These are phyloP conservation scores for Fragaria iinumae DNA, from an alignment of 306 rosid genomes.

Conservation along the genomic window DNA sequence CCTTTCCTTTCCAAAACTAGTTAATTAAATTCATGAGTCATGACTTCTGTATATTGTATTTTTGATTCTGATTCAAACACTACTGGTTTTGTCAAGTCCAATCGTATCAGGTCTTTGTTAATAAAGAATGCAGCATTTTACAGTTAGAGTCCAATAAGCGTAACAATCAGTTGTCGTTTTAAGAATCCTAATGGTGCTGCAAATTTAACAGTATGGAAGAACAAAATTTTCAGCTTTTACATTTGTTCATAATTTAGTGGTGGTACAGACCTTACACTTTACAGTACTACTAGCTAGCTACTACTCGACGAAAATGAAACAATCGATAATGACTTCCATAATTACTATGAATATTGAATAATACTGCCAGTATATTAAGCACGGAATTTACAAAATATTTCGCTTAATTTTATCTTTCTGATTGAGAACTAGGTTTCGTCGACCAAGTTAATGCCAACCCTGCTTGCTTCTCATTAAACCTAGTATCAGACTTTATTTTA, in stretches of 20 bases:
- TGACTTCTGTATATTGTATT: neutral
- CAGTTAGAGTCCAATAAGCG: conserved; percentile 21
- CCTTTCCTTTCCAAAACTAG: neutral
- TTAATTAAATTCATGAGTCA: neutral
- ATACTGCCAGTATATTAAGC: neutral
- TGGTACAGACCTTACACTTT: conserved; percentile 10
- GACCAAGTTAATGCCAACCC: too few species aligned
- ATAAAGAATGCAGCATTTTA: conserved; percentile 19
- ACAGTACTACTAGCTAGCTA: neutral
- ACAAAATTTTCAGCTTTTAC: conserved; percentile 2
- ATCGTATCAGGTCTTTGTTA: conserved; percentile 20
- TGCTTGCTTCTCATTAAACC: too few species aligned
- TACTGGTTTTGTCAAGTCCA: conserved; percentile 31
- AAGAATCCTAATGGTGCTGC: conserved; percentile 36
- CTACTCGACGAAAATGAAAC: neutral
- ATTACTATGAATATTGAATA: neutral
- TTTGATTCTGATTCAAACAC: conserved; percentile 11
- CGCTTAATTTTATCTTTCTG: too few species aligned
- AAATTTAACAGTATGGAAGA: conserved; percentile 8
- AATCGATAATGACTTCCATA: neutral
- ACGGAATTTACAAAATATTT: neutral
- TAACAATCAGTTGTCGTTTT: conserved; percentile 26
- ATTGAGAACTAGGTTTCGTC: too few species aligned
- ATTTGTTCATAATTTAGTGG: neutral
- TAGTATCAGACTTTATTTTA: neutral